phyloP scores from a whole-genome alignment of 306 rosid genomes.

The Cicer bijugum region DNA sequence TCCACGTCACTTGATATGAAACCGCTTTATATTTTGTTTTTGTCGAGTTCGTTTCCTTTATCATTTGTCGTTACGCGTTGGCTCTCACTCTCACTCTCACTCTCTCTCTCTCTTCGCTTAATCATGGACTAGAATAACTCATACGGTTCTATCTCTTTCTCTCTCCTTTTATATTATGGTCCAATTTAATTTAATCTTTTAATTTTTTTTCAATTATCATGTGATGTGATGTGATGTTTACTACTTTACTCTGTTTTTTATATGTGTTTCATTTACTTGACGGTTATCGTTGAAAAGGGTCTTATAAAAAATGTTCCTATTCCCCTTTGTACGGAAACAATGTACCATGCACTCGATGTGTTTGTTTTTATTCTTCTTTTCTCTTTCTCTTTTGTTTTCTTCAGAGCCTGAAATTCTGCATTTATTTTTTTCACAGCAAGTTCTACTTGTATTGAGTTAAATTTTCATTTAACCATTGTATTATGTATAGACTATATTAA shows the following conservation, averaged over 20 bases:
- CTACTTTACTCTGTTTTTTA: background rate
- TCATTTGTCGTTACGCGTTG: too few relatives aligned
- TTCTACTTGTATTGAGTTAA: slow-evolving; percentile 17
- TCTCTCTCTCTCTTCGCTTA: background rate
- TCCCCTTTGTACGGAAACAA: background rate
- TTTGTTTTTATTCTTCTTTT: background rate
- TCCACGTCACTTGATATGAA: background rate
- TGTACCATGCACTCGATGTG: background rate
- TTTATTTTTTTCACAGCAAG: background rate
- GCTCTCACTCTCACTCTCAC: background rate
- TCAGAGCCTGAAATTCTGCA: background rate
- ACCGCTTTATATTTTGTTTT: background rate
- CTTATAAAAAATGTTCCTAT: background rate
- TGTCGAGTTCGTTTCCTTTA: background rate
- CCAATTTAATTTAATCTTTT: background rate
- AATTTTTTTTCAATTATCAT: background rate
- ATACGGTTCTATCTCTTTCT: background rate
- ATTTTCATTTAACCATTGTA: slow-evolving; percentile 12
- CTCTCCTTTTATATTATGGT: background rate
- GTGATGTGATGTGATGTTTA: slow-evolving; percentile 4
- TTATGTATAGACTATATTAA: background rate
- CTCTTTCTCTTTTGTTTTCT: too few relatives aligned
- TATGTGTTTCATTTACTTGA: slow-evolving; percentile 26
- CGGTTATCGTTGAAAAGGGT: background rate
- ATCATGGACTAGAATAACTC: background rate